Evolutionary conservation across 2,329 filamentous ascomycete genomes (phyloP), one percentile per base, ranked within the genome.

Genomic region (Emmonsiellopsis sp.): DNA sequence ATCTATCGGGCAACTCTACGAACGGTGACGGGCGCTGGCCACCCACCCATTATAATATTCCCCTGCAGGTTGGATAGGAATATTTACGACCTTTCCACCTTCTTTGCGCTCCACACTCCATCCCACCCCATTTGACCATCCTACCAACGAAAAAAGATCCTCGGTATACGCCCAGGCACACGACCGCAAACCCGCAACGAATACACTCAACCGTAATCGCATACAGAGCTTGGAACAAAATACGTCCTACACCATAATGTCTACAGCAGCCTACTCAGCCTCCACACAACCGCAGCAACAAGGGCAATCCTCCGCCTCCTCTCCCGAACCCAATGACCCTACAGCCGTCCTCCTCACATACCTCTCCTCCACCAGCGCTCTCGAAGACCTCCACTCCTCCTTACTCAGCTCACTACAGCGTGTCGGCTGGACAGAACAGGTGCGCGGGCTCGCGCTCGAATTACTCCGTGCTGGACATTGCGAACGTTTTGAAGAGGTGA

Each of bases 381-480:
- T 83, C 58, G 73, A 75, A 61, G 75, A 76, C 61, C 78, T 85
- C 43, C 79, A 83, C 61, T 61, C 69, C 39, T 72, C 74, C 1
- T 72, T 84, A 31, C 71, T 76, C 55, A 74, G 80, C 61, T 74
- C 76, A 21, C 73, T 84, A 9, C 76, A 80, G 60, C 73, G 77
- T 51, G 68, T 71, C n/a, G 80, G 80, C 59, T 85, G 81, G 80
- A 77, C 77, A 42, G 74, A 80, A 60, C 72, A 72, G 32, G 71
- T 85, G 55, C 76, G 76, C 54, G 70, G 69, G 46, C 76, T 83
- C 56, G 73, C 80, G 14, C 74, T 76, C 46, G 71, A 78, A 53
- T 72, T 84, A 42, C 75, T 84, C 52, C 77, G 80, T 59, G 77
- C 74, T 31, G 80, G 80, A 46, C 76, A 80, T 52, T 79, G 77